phyloP scores from a whole-genome alignment of 768 basidiomycete genomes.

The Tricholoma hemisulphureum region DNA sequence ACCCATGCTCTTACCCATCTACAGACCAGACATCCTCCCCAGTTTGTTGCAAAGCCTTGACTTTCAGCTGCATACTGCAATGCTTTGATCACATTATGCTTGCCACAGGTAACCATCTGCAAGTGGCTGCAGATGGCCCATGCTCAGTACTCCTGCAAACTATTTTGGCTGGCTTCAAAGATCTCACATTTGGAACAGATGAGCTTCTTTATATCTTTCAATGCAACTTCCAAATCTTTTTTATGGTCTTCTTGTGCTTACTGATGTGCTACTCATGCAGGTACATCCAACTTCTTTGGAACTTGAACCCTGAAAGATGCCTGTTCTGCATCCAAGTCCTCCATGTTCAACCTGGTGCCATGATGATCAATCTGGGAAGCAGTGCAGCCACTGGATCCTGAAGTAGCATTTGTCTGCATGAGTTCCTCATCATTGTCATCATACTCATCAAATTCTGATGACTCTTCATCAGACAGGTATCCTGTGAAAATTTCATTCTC shows the following conservation, averaged over 20 bases:
- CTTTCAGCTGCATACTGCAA: conserved; percentile 29
- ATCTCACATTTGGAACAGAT: conserved; percentile 16
- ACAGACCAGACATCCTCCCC: conserved; percentile 26
- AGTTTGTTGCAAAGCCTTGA: conserved; percentile 29
- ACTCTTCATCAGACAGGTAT: neutral
- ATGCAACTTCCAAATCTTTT: conserved; percentile 7
- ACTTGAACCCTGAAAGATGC: neutral
- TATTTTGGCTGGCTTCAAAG: conserved; percentile 25
- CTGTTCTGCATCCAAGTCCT: neutral
- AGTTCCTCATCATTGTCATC: neutral
- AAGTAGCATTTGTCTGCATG: no score
- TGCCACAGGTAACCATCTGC: conserved; percentile 27
- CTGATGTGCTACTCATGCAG: conserved; percentile 5
- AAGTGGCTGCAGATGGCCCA: conserved; percentile 26
- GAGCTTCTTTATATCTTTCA: conserved; percentile 21
- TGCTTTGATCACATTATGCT: conserved; percentile 14
- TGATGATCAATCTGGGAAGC: neutral
- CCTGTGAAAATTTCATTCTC: neutral
- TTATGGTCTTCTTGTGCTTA: conserved; percentile 4
- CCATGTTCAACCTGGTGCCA: neutral
- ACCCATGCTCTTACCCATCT: conserved; percentile 28
- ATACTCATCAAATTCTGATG: neutral
- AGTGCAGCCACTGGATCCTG: no score
- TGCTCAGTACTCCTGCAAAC: conserved; percentile 26
- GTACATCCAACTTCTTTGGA: conserved; percentile 17